Conservation (phyloP, 2,329 filamentous ascomycete genomes). For the Trichoderma atrobrunneum region DNA sequence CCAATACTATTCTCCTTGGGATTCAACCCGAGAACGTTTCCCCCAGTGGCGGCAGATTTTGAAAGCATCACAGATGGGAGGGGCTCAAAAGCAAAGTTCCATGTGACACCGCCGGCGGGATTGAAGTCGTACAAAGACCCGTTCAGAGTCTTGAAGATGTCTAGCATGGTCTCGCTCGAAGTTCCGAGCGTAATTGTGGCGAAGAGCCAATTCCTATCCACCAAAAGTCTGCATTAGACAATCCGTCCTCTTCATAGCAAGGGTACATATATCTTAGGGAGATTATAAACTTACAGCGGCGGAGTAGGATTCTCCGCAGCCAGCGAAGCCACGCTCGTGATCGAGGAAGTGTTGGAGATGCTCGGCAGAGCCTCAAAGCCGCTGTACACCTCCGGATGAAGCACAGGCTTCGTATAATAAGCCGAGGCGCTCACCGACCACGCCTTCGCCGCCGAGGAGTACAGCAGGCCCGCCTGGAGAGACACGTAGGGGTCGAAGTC, state of each 20-base stretch:
- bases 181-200: neutral
- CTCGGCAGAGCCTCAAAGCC: neutral
- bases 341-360: neutral
- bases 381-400: neutral
- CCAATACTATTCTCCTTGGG: neutral
- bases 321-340: neutral
- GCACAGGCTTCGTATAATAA: constrained; percentile 21
- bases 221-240: neutral
- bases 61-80: constrained; percentile 7
- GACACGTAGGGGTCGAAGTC: constrained; percentile 25
- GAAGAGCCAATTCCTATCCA: constrained; percentile 6
- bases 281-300: neutral
- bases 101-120: neutral
- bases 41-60: neutral
- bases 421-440: constrained; percentile 23
- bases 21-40: neutral
- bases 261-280: neutral
- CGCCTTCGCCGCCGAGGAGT: constrained; percentile 16
- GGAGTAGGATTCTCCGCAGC: constrained; percentile 4
- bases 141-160: constrained; percentile 4
- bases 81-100: constrained; percentile 9
- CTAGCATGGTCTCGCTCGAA: constrained; percentile 1
- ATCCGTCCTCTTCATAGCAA: neutral
- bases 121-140: neutral
- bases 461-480: constrained; percentile 24